A percentile compares a stretch with the other conserved stretches of the same genome.
Evolutionary conservation across 257 asterid species (phyloP).

Genomic region (Fraxinus americana): DNA sequence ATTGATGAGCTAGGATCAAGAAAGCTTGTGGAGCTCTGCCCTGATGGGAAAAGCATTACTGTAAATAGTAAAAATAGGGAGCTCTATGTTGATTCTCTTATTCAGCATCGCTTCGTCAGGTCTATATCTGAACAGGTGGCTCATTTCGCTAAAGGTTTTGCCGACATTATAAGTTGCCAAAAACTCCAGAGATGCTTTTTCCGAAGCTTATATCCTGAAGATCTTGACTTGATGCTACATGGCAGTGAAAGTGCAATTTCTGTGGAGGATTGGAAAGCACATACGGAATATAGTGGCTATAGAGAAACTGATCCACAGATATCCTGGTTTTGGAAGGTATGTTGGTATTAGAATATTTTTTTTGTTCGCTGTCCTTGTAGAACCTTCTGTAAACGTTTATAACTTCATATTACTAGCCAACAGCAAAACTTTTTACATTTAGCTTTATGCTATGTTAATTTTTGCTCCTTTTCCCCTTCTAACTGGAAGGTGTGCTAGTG

Average conservation of each 20-base stretch:
- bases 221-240: conserved; percentile 77
- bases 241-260: conserved; percentile 83
- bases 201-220: conserved; percentile 69
- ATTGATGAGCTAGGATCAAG: conserved; percentile 79
- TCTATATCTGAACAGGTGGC: conserved; percentile 67
- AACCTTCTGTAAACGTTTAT: not conserved
- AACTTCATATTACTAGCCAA: not conserved
- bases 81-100: conserved; percentile 71
- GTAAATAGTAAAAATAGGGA: conserved; percentile 82
- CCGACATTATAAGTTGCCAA: conserved; percentile 52
- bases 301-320: conserved; percentile 75
- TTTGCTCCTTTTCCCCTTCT: not conserved
- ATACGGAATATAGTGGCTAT: conserved; percentile 81
- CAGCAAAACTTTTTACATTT: not conserved
- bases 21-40: conserved; percentile 76
- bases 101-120: conserved; percentile 68
- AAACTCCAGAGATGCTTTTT: conserved; percentile 59
- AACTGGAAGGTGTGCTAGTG: not conserved
- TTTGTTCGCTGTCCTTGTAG: not conserved
- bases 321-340: conserved; percentile 98
- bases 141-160: conserved; percentile 72
- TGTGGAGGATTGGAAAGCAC: conserved; percentile 92
- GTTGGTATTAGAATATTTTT: not conserved
- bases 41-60: conserved; percentile 54
- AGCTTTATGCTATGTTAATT: not conserved